Evolutionary conservation across 2,329 filamentous ascomycete genomes (phyloP).

Genomic region (Monosporascus sp.): DNA sequence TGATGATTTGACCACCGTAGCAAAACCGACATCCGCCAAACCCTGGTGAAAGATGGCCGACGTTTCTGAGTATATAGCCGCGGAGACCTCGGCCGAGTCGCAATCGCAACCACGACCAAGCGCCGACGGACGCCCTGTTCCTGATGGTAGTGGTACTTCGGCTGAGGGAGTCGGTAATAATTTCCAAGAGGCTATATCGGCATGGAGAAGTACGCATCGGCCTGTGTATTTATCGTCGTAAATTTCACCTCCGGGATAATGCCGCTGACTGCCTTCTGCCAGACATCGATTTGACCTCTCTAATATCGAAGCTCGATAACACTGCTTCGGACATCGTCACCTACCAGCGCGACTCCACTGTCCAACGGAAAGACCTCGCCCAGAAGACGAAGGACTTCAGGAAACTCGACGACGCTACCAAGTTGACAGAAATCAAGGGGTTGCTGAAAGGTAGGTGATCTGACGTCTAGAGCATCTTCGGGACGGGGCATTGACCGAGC

Average conservation of each 20-base stretch:
- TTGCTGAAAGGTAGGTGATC: constrained; percentile 68
- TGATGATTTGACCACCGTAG: constrained; percentile 18
- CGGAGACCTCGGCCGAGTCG: constrained; percentile 20
- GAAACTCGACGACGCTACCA: constrained; percentile 80
- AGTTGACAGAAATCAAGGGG: constrained; percentile 82
- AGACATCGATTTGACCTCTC: constrained; percentile 82
- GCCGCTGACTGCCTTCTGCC: constrained; percentile 16
- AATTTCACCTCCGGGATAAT: background rate
- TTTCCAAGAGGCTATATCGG: constrained; percentile 91
- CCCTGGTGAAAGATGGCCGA: constrained; percentile 18
- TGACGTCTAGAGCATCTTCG: constrained; percentile 3
- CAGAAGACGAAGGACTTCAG: constrained; percentile 98
- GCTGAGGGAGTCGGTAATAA: constrained; percentile 68
- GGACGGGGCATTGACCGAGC: background rate
- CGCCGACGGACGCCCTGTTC: constrained; percentile 14
- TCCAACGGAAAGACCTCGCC: constrained; percentile 94
- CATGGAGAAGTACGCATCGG: constrained; percentile 75
- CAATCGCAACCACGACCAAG: constrained; percentile 23
- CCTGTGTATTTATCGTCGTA: constrained; percentile 3
- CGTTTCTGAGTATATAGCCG: constrained; percentile 15
- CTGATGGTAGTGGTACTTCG: constrained; percentile 7
- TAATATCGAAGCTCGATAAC: constrained; percentile 81
- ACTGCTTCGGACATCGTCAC: constrained; percentile 93
- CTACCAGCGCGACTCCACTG: constrained; percentile 90
- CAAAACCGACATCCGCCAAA: constrained; percentile 12